Base-by-base conservation (phyloP, 1,139 yeast species). In the Blastobotrys indianensis region DNA sequence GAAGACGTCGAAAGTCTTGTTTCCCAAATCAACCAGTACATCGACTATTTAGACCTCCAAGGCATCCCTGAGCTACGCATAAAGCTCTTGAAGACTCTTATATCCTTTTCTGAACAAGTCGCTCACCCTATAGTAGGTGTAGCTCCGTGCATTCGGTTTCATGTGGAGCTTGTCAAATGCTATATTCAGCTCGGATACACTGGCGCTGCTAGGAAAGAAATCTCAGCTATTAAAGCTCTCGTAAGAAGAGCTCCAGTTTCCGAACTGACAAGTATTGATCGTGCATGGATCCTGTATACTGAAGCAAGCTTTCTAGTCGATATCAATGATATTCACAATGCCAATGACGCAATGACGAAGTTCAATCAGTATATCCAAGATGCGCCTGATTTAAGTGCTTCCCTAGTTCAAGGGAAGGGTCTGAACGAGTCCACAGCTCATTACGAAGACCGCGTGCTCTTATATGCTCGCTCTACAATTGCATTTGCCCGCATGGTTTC, bases 51-150 rank as follows among this genome's bases (percentile, higher is more conserved):
- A 16, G 51, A 53, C n/a, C 40, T 54, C 7, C 55, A 53, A 35
- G 56, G 57, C 7, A 51, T 53, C 8, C 54, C 53, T 36, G 57
- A 54, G 37, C 49, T 51, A 16, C 45, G 56, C 8, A 50, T 50
- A 1, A 48, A 47, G 33, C 35, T 54, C 6, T 34, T 54, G 7
- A 35, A 41, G 23, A 16, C 36, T 12, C 11, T 33, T 13, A 33
- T 13, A 11, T 20, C 1, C 44, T 1, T 20, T 32, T n/a, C 28
- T 32, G 4, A 32, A 25, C 32, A 12, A 23, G 10, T 23, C 32
- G 31, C 38, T 39, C 17, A 16, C 37, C 15, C 36, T 37, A 7
- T 7, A 20, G 25, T 20, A 4, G 25, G 6, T 7, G 7, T 20
- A 20, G 25, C 25, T 20, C 25, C 25, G 4, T 20, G 25, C 25